Percentiles rank a stretch among this genome's conserved stretches.
These are phyloP conservation scores for Anthracocystis setariae DNA, from an alignment of 1,284 basidiomycete species.

Conservation along the genomic window DNA sequence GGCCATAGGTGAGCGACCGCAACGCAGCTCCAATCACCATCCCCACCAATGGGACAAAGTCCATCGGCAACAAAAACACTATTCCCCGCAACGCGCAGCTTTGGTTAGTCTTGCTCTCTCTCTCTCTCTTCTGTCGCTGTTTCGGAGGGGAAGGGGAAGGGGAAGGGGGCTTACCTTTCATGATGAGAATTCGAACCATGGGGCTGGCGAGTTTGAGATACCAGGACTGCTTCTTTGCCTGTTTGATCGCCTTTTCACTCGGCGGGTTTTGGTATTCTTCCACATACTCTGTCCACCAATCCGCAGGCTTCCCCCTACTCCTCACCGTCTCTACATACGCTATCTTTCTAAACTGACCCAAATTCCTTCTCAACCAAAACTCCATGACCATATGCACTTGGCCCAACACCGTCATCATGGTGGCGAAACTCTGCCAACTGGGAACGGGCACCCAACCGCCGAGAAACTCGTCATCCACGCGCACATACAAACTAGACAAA, in stretches of 20 bases:
- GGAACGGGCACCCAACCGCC: constrained; percentile 50
- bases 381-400: constrained; percentile 64
- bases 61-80: constrained; percentile 58
- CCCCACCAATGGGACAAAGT: constrained; percentile 63
- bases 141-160: too few relatives aligned
- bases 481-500: constrained; percentile 25
- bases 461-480: constrained; percentile 29
- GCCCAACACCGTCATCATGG: constrained; percentile 60
- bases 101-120: background rate
- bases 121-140: too few relatives aligned
- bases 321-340: constrained; percentile 61
- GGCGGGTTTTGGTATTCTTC: constrained; percentile 65
- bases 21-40: constrained; percentile 48
- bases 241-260: constrained; percentile 50
- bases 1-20: constrained; percentile 50
- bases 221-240: constrained; percentile 53
- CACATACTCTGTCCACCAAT: constrained; percentile 65
- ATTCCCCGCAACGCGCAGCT: background rate
- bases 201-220: constrained; percentile 55
- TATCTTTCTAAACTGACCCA: constrained; percentile 49
- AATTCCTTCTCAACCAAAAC: constrained; percentile 56
- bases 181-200: constrained; percentile 47
- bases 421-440: constrained; percentile 57
- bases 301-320: constrained; percentile 57
- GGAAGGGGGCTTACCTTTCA: constrained; percentile 41